phyloP scores from a whole-genome alignment of 805 yeast species.

The Wickerhamomyces queroliae region DNA sequence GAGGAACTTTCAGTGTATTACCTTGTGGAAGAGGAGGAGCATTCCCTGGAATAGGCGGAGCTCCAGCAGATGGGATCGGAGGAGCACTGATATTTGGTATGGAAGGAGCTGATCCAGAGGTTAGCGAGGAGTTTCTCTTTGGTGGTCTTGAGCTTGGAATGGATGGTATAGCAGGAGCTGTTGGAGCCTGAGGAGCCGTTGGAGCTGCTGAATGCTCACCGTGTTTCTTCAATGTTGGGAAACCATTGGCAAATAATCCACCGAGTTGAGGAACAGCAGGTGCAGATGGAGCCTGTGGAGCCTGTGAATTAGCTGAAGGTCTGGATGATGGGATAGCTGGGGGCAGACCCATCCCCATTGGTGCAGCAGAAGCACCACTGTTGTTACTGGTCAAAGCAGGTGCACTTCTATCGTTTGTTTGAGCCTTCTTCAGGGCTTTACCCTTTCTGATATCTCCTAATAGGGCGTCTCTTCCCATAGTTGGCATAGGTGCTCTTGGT shows the following conservation, averaged over 20 bases:
- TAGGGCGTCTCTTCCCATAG: constrained; percentile 46
- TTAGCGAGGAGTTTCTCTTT: constrained; percentile 10
- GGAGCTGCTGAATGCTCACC: constrained; percentile 17
- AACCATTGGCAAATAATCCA: constrained; percentile 59
- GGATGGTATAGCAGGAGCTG: constrained; percentile 18
- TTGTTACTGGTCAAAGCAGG: constrained; percentile 43
- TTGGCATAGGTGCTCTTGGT: constrained; percentile 25
- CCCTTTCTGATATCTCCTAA: constrained; percentile 84
- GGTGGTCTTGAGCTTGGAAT: constrained; percentile 24
- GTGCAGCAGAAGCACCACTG: constrained; percentile 18
- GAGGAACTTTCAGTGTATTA: constrained; percentile 12
- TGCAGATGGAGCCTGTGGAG: constrained; percentile 18
- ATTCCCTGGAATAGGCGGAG: constrained; percentile 16
- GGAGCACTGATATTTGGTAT: constrained; percentile 15
- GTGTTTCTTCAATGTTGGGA: constrained; percentile 60
- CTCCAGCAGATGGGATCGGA: constrained; percentile 13
- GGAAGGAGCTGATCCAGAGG: constrained; percentile 8
- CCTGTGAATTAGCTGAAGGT: constrained; percentile 8
- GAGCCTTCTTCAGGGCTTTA: constrained; percentile 49
- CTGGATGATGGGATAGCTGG: constrained; percentile 27
- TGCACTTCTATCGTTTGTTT: constrained; percentile 61
- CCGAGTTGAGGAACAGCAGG: constrained; percentile 24
- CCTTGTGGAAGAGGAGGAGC: constrained; percentile 17
- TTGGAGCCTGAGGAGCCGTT: constrained; percentile 14
- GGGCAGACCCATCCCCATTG: constrained; percentile 18